phyloP scores from a whole-genome alignment of 225 moss, liverwort and hornwort genomes.

The Lunularia cruciata region DNA sequence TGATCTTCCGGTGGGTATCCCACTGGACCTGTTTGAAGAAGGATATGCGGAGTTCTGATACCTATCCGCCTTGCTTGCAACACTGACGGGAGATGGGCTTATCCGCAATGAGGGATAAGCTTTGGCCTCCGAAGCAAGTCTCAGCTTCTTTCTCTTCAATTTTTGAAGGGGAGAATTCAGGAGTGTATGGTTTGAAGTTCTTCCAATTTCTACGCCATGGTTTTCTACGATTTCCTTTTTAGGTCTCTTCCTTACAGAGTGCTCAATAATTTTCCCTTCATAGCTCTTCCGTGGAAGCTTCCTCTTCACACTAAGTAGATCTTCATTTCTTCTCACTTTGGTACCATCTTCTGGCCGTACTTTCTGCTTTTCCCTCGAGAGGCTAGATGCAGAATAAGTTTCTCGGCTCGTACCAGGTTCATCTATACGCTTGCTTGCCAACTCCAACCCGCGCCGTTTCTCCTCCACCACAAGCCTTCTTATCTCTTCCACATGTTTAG shows the following conservation, averaged over 20 bases:
- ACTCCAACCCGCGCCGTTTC: conserved; percentile 23
- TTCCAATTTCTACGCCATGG: conserved; percentile 26
- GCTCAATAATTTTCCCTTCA: conserved; percentile 48
- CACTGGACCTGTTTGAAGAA: conserved; percentile 26
- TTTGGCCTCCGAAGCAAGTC: conserved; percentile 28
- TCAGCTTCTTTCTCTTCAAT: conserved; percentile 40
- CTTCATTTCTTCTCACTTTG: conserved; percentile 37
- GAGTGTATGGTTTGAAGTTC: conserved; percentile 21
- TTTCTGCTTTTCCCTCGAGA: conserved; percentile 31
- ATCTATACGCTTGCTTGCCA: conserved; percentile 19
- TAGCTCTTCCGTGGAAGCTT: conserved; percentile 42
- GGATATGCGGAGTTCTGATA: conserved; percentile 19
- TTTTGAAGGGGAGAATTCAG: conserved; percentile 37
- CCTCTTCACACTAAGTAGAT: conserved; percentile 30
- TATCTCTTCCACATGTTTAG: conserved; percentile 29
- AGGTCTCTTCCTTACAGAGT: conserved; percentile 27
- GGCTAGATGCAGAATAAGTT: conserved; percentile 18
- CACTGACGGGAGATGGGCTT: conserved; percentile 9
- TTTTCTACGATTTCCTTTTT: conserved; percentile 32
- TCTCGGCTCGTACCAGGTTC: conserved; percentile 23
- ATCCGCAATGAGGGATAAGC: conserved; percentile 21
- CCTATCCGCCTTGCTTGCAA: conserved; percentile 30
- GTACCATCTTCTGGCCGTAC: conserved; percentile 28
- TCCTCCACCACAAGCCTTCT: conserved; percentile 43
- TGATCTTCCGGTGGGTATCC: neutral